These are phyloP conservation scores for Xylaria grammica DNA, from an alignment of 495 filamentous ascomycete genomes.

Conservation along the genomic window DNA sequence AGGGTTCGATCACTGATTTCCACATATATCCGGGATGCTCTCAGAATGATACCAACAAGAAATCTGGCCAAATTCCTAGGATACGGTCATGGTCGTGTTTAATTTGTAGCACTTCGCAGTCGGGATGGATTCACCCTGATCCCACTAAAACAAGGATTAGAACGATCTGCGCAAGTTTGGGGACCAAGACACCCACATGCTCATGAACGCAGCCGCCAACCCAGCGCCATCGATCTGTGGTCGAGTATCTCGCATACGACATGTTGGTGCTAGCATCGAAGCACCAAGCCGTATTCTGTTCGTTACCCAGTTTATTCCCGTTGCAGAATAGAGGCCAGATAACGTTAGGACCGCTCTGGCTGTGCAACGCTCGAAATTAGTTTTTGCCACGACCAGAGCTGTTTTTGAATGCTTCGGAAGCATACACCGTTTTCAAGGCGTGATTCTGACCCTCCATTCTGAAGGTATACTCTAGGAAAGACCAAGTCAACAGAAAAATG, in stretches of 20 bases:
- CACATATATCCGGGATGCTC: not conserved
- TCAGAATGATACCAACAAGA: not conserved
- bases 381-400: not conserved
- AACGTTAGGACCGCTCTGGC: conserved; percentile 40
- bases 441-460: not conserved
- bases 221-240: conserved; percentile 52
- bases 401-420: not conserved
- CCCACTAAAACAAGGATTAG: conserved; percentile 41
- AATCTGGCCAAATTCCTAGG: not conserved
- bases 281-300: conserved; percentile 47
- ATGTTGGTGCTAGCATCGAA: conserved; percentile 54
- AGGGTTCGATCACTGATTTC: not conserved
- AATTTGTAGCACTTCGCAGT: conserved; percentile 46
- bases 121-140: conserved; percentile 45
- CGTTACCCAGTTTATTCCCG: conserved; percentile 46
- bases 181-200: conserved; percentile 43
- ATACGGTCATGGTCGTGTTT: conserved; percentile 14
- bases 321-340: conserved; percentile 53
- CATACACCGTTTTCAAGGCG: not conserved
- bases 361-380: not conserved
- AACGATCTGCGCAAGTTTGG: conserved; percentile 6
- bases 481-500: not conserved
- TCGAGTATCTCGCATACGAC: conserved; percentile 52
- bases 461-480: too few species aligned
- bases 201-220: conserved; percentile 54